Percentiles rank a stretch among this genome's conserved stretches.
phyloP scores from a whole-genome alignment of 148 eudicot genomes.

The Heliosperma pusillum region DNA sequence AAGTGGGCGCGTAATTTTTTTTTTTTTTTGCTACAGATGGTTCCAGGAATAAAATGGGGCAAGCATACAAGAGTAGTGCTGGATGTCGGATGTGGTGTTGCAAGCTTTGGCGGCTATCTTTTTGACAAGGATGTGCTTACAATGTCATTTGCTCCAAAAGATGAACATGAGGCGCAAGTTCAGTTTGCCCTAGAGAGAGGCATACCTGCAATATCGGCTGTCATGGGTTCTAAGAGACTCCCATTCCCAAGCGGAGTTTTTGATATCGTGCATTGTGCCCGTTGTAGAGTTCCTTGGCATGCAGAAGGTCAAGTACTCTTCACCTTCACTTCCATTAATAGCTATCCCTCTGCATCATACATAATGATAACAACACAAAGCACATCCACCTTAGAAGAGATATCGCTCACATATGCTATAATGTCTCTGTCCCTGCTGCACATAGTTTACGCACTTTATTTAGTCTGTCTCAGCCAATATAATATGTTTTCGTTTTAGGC shows the following conservation, averaged over 20 bases:
- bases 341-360: background rate
- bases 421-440: too few relatives aligned
- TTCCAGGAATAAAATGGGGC: conserved; percentile 72
- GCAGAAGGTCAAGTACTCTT: conserved; percentile 28
- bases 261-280: conserved; percentile 79
- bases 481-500: too few relatives aligned
- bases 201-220: conserved; percentile 90
- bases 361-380: background rate
- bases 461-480: too few relatives aligned
- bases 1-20: background rate
- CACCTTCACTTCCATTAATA: background rate
- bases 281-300: conserved; percentile 97
- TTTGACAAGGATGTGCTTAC: conserved; percentile 78
- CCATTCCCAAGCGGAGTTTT: conserved; percentile 76
- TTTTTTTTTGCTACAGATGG: conserved; percentile 42
- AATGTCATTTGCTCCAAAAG: conserved; percentile 88
- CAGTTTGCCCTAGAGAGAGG: conserved; percentile 88
- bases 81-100: conserved; percentile 91
- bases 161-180: conserved; percentile 86
- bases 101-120: conserved; percentile 82
- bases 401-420: too few relatives aligned
- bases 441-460: too few relatives aligned
- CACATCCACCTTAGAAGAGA: background rate
- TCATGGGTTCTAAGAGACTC: conserved; percentile 74
- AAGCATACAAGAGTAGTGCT: conserved; percentile 69